A percentile compares a stretch with the other conserved stretches of the same genome.
Conservation (phyloP, 352 stramenopile species). For the Pythium rhizo-oryzae region DNA sequence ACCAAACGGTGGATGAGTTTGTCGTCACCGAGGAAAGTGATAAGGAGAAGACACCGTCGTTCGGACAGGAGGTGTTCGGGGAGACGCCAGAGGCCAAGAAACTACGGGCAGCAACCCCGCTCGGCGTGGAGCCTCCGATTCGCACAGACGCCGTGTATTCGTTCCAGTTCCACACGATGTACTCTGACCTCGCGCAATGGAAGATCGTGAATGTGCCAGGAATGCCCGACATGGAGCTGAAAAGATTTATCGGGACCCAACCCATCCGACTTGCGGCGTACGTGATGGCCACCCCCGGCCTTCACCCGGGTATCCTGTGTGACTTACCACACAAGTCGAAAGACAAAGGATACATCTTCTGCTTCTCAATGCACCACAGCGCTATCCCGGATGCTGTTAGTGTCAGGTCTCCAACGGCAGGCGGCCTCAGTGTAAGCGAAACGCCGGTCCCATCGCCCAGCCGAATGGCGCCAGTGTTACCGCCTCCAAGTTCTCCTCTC, state of each 20-base stretch:
- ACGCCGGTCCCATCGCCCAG: not conserved
- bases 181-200: slow-evolving; percentile 49
- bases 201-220: slow-evolving; percentile 49
- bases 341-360: slow-evolving; percentile 52
- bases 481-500: slow-evolving; percentile 10
- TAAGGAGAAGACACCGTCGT: slow-evolving; percentile 1
- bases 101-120: slow-evolving; percentile 21
- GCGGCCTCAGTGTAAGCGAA: not conserved
- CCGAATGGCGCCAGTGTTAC: not conserved
- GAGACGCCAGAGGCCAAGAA: slow-evolving; percentile 36
- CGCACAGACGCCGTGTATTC: slow-evolving; percentile 49
- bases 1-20: slow-evolving; percentile 51
- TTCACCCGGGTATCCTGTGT: not conserved
- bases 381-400: not conserved
- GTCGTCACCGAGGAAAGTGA: slow-evolving; percentile 32
- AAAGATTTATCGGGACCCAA: slow-evolving; percentile 36
- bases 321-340: slow-evolving; percentile 28
- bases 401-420: not conserved
- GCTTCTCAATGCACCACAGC: slow-evolving; percentile 46
- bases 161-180: slow-evolving; percentile 61
- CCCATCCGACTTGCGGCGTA: slow-evolving; percentile 53
- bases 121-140: slow-evolving; percentile 34
- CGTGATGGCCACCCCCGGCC: slow-evolving; percentile 22
- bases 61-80: slow-evolving; percentile 43
- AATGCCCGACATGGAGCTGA: slow-evolving; percentile 43